Percentiles rank a stretch among this genome's conserved stretches.
These are phyloP conservation scores for Penicillium ucsense DNA, from an alignment of 495 filamentous ascomycete species.

Conservation along the genomic window DNA sequence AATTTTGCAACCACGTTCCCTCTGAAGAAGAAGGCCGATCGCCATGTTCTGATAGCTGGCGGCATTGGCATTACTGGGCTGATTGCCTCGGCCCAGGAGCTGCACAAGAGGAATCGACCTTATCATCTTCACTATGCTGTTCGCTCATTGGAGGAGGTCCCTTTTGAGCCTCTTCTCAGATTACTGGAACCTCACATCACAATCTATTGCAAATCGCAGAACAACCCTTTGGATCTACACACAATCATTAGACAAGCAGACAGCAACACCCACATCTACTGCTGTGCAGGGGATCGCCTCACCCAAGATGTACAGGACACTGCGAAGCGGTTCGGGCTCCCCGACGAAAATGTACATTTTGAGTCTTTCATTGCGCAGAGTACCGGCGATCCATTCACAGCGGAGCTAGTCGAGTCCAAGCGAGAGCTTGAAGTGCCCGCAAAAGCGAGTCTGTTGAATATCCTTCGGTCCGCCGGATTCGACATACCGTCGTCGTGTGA, in stretches of 20 bases:
- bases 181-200: constrained; percentile 1
- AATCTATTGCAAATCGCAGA: background rate
- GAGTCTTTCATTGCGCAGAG: constrained; percentile 1
- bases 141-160: constrained; percentile 1
- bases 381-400: constrained; percentile 3
- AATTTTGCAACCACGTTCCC: background rate
- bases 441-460: constrained; percentile 1
- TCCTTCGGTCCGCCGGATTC: constrained; percentile 4
- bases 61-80: constrained; percentile 8
- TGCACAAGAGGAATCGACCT: background rate
- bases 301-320: background rate
- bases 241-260: background rate
- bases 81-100: background rate
- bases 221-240: background rate
- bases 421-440: background rate
- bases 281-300: background rate
- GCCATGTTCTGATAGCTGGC: constrained; percentile 4
- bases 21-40: background rate
- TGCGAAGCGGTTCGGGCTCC: background rate
- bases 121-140: constrained; percentile 7
- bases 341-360: constrained; percentile 1
- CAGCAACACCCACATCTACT: constrained; percentile 4
- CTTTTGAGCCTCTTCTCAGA: background rate
- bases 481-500: constrained; percentile 6
- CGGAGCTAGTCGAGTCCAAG: background rate